Conservation (phyloP, 805 yeast genomes). For the Candida coleopterorum region DNA sequence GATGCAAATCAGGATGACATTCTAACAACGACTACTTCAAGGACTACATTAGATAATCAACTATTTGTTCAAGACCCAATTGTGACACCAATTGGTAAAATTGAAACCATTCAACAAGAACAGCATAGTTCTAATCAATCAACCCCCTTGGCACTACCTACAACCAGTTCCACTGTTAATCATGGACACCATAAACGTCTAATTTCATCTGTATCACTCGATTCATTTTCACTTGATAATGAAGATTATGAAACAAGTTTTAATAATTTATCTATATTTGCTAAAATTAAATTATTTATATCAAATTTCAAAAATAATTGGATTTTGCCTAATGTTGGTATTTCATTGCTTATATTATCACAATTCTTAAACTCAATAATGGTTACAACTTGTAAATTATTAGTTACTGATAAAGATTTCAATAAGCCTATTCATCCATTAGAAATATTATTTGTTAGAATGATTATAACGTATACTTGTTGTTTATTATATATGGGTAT, state of each 20-base stretch:
- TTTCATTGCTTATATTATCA: slow-evolving; percentile 51
- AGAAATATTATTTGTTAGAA: slow-evolving; percentile 73
- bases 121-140: background rate
- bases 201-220: background rate
- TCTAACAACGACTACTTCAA: background rate
- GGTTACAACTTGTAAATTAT: slow-evolving; percentile 71
- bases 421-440: slow-evolving; percentile 65
- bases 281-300: background rate
- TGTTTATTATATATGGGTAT: slow-evolving; percentile 53
- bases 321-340: slow-evolving; percentile 45
- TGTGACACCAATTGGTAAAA: slow-evolving; percentile 4
- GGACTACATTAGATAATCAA: slow-evolving; percentile 5
- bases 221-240: slow-evolving; percentile 5
- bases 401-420: slow-evolving; percentile 60
- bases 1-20: background rate
- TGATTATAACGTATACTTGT: slow-evolving; percentile 63
- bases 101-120: slow-evolving; percentile 1
- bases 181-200: no score
- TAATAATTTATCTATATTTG: background rate
- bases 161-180: background rate
- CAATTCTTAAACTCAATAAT: slow-evolving; percentile 74
- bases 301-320: slow-evolving; percentile 3
- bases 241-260: background rate
- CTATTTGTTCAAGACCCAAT: slow-evolving; percentile 8
- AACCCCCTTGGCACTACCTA: slow-evolving; percentile 2